These are phyloP conservation scores for Alternaria incomplexa DNA, from an alignment of 2,329 filamentous ascomycete species.

Conservation along the genomic window DNA sequence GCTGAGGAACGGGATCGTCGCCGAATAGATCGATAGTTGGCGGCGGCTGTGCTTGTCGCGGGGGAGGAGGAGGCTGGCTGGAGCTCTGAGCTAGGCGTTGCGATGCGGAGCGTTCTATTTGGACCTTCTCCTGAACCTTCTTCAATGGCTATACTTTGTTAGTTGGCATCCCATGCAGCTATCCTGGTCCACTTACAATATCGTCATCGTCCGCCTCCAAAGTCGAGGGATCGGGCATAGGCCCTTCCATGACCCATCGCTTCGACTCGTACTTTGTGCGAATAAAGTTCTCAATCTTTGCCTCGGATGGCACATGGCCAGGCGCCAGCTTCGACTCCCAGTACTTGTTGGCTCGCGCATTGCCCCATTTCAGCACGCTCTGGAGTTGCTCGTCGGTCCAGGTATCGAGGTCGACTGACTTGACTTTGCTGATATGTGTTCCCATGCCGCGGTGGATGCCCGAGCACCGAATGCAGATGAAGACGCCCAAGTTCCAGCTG, in stretches of 20 bases:
- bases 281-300: slow-evolving; percentile 99
- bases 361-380: slow-evolving; percentile 94
- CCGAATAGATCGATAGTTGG: slow-evolving; percentile 77
- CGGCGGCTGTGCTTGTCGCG: slow-evolving; percentile 42
- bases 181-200: slow-evolving; percentile 60
- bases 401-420: slow-evolving; percentile 95
- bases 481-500: slow-evolving; percentile 97
- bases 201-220: slow-evolving; percentile 86
- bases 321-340: slow-evolving; percentile 95
- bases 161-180: slow-evolving; percentile 4
- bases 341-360: slow-evolving; percentile 94
- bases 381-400: slow-evolving; percentile 99
- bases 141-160: slow-evolving; percentile 61
- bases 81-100: slow-evolving; percentile 54
- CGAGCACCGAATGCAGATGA: slow-evolving; percentile 97
- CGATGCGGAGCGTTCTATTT: slow-evolving; percentile 65
- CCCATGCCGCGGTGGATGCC: slow-evolving; percentile 99
- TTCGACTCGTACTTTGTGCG: slow-evolving; percentile 98
- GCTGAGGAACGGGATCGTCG: slow-evolving; percentile 69
- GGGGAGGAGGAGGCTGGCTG: slow-evolving; percentile 36
- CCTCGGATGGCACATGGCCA: slow-evolving; percentile 91
- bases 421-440: slow-evolving; percentile 96
- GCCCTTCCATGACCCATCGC: slow-evolving; percentile 98
- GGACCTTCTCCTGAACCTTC: slow-evolving; percentile 73
- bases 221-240: slow-evolving; percentile 88